Base-by-base conservation (phyloP, 441 rosid genomes). In the Gossypium gossypioides region DNA sequence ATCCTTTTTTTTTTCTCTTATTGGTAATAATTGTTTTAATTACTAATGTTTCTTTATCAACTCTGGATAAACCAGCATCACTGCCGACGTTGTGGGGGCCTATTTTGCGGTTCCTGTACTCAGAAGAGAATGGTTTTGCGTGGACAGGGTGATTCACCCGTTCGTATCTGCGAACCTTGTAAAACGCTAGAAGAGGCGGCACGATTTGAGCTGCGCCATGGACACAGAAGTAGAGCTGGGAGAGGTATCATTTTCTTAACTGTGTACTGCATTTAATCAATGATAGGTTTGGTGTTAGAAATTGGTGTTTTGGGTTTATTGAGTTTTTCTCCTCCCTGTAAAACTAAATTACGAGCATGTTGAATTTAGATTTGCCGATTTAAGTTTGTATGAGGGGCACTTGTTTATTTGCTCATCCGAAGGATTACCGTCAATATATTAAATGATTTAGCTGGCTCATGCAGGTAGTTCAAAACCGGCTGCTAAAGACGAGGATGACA, bases 111-210 rank as follows among this genome's bases (percentile, higher is more conserved):
- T 74, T 79, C 71, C 73, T 94, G 97, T 72, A 88, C 94, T 1
- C 91, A 83, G 80, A 89, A 87, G 56, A 79, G 91, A 76, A 92
- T 95, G 97, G 69, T 76, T 4, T 79, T 95, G 60, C 91, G 97
- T 8, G 97, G 99, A 10, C 97, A 92, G 81, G 97, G 99, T 25
- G 97, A 95, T 81, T 78, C 92, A 0, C 89, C 97, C 19, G 99
- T 95, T 46, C 92, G 97, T 51, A 87, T 88, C 69, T 92, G 97
- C 74, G 97, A 92, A 42, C 94, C 99, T 0, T 95, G 97, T 84
- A 92, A 91, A 81, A 85, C 79, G 68, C 80, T 92, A 29, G 97
- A 92, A 81, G 97, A 92, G 87, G 97, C 97, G 3, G 96, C 94
- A 0, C 89, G 97, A n/a, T 90, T 90, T 76, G 97, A 95, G 89